These are phyloP conservation scores for Hypoxylon sp. DNA, from an alignment of 2,329 filamentous ascomycete genomes.

Conservation along the genomic window DNA sequence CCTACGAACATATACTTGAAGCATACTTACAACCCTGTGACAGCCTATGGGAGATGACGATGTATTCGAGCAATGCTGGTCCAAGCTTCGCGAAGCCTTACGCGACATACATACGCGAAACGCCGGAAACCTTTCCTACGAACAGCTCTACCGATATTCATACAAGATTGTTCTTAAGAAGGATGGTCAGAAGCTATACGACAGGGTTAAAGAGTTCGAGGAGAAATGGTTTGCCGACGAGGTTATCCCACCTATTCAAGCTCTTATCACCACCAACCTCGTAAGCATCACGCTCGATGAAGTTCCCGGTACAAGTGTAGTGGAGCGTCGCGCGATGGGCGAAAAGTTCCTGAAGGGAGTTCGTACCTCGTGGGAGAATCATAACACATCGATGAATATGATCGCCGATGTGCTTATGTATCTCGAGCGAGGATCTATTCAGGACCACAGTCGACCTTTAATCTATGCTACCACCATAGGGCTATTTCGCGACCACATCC, in stretches of 20 bases:
- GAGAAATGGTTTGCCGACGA: slow-evolving; percentile 78
- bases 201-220: slow-evolving; percentile 82
- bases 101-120: slow-evolving; percentile 91
- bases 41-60: slow-evolving; percentile 61
- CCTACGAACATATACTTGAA: too few relatives aligned
- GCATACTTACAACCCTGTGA: slow-evolving; percentile 27
- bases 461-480: slow-evolving; percentile 88
- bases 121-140: slow-evolving; percentile 88
- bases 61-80: slow-evolving; percentile 90
- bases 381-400: slow-evolving; percentile 95
- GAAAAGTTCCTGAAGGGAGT: slow-evolving; percentile 83
- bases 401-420: slow-evolving; percentile 97
- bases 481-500: slow-evolving; percentile 85
- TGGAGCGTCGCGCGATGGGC: slow-evolving; percentile 80
- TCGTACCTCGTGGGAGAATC: slow-evolving; percentile 83
- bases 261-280: slow-evolving; percentile 75
- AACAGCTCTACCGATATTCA: slow-evolving; percentile 90
- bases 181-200: slow-evolving; percentile 83
- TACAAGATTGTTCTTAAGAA: slow-evolving; percentile 95
- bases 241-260: slow-evolving; percentile 75
- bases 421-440: slow-evolving; percentile 85
- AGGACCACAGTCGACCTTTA: slow-evolving; percentile 74
- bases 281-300: slow-evolving; percentile 67
- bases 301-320: slow-evolving; percentile 67
- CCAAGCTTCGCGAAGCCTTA: slow-evolving; percentile 77